phyloP scores from a whole-genome alignment of 495 filamentous ascomycete genomes.

The Daldinia vernicosa region DNA sequence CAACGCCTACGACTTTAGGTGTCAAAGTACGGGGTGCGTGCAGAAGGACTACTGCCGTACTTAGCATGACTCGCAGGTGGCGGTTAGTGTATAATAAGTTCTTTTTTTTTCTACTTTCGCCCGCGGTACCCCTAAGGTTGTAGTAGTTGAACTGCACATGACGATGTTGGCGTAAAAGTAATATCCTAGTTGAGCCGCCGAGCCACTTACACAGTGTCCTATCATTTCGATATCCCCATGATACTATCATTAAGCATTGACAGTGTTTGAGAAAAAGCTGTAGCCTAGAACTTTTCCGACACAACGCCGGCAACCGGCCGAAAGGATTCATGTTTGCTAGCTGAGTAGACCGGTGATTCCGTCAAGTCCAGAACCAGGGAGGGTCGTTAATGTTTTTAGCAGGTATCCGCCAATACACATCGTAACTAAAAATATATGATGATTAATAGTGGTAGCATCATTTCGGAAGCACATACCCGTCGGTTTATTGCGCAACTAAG shows the following conservation, averaged over 20 bases:
- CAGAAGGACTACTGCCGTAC: not conserved
- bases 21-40: not conserved
- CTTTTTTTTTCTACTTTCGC: not conserved
- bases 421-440: constrained; percentile 6
- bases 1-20: constrained; percentile 13
- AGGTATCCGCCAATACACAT: constrained; percentile 8
- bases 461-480: constrained; percentile 13
- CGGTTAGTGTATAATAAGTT: not conserved
- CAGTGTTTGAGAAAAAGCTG: not conserved
- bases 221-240: not conserved
- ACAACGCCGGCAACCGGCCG: constrained; percentile 11
- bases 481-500: not conserved
- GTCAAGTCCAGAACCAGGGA: not conserved
- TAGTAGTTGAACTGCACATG: not conserved
- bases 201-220: not conserved
- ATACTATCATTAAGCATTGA: not conserved
- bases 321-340: constrained; percentile 16
- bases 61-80: constrained; percentile 17
- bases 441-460: not conserved
- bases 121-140: not conserved
- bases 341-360: not conserved
- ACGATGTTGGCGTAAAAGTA: not conserved
- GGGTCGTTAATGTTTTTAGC: constrained; percentile 12
- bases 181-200: not conserved
- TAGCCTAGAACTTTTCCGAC: constrained; percentile 9